These are phyloP conservation scores for Schizophyllum amplum DNA, from an alignment of 1,284 basidiomycete genomes.

Conservation along the genomic window DNA sequence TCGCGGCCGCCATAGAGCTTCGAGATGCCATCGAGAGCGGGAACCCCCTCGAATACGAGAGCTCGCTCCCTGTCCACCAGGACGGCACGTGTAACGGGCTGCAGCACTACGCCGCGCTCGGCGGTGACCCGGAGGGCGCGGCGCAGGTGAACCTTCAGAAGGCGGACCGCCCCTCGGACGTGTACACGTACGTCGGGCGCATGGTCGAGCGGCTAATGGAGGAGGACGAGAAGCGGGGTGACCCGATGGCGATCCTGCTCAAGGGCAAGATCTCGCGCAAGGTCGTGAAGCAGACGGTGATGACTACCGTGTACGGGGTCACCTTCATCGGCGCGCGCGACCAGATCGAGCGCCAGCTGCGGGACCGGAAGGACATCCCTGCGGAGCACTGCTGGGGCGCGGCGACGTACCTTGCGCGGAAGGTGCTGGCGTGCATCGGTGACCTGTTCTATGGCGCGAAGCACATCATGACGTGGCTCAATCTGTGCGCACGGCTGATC, in stretches of 20 bases:
- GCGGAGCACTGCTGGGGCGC: constrained; percentile 68
- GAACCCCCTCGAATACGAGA: constrained; percentile 68
- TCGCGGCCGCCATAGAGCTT: constrained; percentile 89
- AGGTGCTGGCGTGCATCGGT: constrained; percentile 79
- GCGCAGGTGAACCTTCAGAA: constrained; percentile 88
- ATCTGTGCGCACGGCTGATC: constrained; percentile 76
- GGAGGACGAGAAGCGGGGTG: constrained; percentile 40
- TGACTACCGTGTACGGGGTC: constrained; percentile 99
- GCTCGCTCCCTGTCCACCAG: constrained; percentile 89
- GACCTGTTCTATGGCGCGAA: constrained; percentile 91
- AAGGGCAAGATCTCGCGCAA: constrained; percentile 84
- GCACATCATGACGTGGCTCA: constrained; percentile 90
- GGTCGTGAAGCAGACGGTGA: constrained; percentile 98
- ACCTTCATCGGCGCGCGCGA: constrained; percentile 94
- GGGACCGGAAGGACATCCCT: constrained; percentile 68
- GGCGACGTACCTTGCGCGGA: constrained; percentile 80
- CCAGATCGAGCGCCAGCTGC: constrained; percentile 89
- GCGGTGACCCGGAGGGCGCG: constrained; percentile 87
- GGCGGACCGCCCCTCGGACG: constrained; percentile 87
- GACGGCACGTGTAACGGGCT: constrained; percentile 98
- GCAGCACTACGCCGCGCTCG: constrained; percentile 97
- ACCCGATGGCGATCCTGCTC: constrained; percentile 57
- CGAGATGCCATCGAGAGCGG: constrained; percentile 67
- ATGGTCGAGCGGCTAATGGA: constrained; percentile 56
- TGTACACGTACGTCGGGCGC: constrained; percentile 90